phyloP scores from a whole-genome alignment of 768 basidiomycete genomes.

The Rhizopogon rudus region DNA sequence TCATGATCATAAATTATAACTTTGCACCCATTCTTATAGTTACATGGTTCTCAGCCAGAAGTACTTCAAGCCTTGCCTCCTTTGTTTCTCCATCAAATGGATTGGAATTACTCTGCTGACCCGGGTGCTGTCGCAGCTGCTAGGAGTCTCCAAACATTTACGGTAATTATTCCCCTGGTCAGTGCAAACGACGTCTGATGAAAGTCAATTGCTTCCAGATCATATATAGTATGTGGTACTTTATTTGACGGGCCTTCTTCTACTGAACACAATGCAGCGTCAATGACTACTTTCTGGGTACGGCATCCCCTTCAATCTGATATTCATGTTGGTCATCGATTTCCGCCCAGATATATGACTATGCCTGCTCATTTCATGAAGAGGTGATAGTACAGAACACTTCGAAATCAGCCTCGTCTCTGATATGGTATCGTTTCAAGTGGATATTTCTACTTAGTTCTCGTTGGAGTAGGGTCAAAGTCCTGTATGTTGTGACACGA shows the following conservation, averaged over 20 bases:
- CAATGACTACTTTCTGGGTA: slow-evolving; percentile 6
- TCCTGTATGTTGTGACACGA: slow-evolving; percentile 2
- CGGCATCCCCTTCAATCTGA: not conserved
- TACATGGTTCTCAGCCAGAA: not conserved
- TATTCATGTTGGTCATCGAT: not conserved
- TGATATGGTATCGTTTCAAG: not conserved
- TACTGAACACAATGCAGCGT: not conserved
- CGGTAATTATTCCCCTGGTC: not conserved
- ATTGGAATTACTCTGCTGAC: not conserved
- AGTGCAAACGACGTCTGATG: not conserved
- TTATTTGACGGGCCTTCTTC: not conserved
- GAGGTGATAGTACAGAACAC: not conserved
- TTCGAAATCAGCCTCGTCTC: not conserved
- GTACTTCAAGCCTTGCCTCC: not conserved
- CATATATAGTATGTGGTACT: not conserved
- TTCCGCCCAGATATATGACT: not conserved
- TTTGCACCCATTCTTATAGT: not conserved
- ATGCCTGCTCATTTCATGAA: not conserved
- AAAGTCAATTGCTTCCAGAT: not conserved
- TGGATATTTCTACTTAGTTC: not conserved
- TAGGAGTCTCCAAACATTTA: not conserved
- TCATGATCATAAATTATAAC: no score
- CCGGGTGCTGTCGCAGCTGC: not conserved
- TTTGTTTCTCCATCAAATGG: not conserved
- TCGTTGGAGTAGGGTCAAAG: not conserved